Percentiles rank a stretch among this genome's conserved stretches.
phyloP scores from a whole-genome alignment of 2,329 filamentous ascomycete species.

The Monascus ruber region DNA sequence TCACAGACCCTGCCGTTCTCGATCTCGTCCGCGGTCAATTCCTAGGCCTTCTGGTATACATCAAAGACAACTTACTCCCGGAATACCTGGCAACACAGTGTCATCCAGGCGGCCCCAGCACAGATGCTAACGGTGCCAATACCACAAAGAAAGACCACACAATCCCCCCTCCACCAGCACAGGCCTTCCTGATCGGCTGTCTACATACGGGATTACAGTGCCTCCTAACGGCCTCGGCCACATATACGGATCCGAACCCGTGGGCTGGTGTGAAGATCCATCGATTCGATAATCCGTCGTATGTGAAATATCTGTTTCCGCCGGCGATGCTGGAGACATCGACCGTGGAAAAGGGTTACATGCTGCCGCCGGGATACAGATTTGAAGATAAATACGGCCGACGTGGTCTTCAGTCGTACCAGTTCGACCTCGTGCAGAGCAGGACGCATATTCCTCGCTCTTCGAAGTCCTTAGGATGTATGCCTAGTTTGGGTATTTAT shows the following conservation, averaged over 20 bases:
- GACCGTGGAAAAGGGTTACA: background rate
- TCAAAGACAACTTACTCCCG: slow-evolving; percentile 15
- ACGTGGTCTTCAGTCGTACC: slow-evolving; percentile 14
- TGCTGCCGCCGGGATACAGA: slow-evolving; percentile 21
- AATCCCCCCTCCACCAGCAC: slow-evolving; percentile 15
- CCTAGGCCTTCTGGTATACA: slow-evolving; percentile 15
- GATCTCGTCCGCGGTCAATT: slow-evolving; percentile 15
- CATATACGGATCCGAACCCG: slow-evolving; percentile 5
- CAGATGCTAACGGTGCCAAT: background rate
- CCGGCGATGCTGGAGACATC: slow-evolving; percentile 6
- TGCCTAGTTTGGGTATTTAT: slow-evolving; percentile 27
- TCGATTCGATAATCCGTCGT: slow-evolving; percentile 18
- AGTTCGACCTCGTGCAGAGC: slow-evolving; percentile 27
- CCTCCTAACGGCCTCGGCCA: slow-evolving; percentile 13
- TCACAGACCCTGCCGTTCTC: slow-evolving; percentile 2
- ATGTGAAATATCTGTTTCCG: slow-evolving; percentile 28
- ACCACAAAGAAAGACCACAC: slow-evolving; percentile 4
- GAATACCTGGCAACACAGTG: slow-evolving; percentile 12
- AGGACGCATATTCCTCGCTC: slow-evolving; percentile 30
- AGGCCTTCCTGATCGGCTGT: slow-evolving; percentile 25
- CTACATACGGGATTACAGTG: slow-evolving; percentile 23
- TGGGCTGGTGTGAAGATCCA: slow-evolving; percentile 14
- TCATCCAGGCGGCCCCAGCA: slow-evolving; percentile 1
- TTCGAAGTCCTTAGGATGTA: slow-evolving; percentile 16
- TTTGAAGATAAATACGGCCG: slow-evolving; percentile 16